Conservation (phyloP, 2,329 filamentous ascomycete species). For the Fusarium multiceps region DNA sequence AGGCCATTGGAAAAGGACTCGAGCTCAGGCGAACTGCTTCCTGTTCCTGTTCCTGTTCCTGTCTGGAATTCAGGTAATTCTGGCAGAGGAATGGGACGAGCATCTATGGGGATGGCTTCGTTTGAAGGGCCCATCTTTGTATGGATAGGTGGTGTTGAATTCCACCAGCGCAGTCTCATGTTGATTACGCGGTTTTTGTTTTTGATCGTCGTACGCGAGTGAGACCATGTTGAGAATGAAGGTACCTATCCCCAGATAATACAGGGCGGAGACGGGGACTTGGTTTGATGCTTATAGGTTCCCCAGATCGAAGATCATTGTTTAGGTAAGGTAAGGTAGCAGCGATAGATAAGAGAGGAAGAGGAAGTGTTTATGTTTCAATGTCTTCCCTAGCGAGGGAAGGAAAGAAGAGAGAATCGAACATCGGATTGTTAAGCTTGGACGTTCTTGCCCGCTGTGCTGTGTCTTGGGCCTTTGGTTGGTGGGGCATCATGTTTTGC, state of each 20-base stretch:
- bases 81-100: constrained; percentile 29
- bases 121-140: constrained; percentile 29
- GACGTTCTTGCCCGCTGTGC: background rate
- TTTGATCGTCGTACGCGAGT: constrained; percentile 22
- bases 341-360: background rate
- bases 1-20: constrained; percentile 21
- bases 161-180: constrained; percentile 33
- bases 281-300: background rate
- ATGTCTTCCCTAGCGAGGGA: background rate
- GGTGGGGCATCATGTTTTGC: constrained; percentile 22
- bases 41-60: background rate
- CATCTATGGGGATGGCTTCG: constrained; percentile 30
- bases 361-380: background rate
- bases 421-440: background rate
- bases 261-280: background rate
- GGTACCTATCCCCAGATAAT: background rate
- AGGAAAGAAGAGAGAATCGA: background rate
- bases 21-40: constrained; percentile 16
- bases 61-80: constrained; percentile 31
- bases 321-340: background rate
- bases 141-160: constrained; percentile 27
- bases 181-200: constrained; percentile 21
- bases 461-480: background rate
- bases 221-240: constrained; percentile 26
- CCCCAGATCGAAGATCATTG: background rate